Conservation (phyloP, 2,329 filamentous ascomycete species). For the Talaromyces atroroseus region DNA sequence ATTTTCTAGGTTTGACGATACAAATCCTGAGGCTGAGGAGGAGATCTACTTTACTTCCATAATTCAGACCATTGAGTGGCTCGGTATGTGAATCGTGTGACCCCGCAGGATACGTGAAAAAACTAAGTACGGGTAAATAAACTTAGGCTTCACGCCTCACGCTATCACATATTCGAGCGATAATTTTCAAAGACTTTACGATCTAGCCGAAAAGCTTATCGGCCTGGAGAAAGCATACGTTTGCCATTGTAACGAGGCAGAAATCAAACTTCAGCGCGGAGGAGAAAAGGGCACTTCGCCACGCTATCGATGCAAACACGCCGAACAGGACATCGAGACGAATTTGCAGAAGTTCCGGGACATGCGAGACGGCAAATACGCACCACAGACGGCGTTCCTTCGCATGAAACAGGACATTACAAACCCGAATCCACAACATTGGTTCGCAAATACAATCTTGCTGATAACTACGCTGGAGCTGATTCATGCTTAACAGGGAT, state of each 20-base stretch:
- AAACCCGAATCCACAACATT: conserved; percentile 87
- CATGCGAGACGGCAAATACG: conserved; percentile 90
- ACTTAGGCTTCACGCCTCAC: conserved; percentile 68
- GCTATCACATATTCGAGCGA: conserved; percentile 84
- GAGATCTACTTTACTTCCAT: conserved; percentile 84
- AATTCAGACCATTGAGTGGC: conserved; percentile 78
- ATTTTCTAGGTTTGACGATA: conserved; percentile 83
- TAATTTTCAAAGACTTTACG: conserved; percentile 82
- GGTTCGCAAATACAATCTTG: conserved; percentile 28
- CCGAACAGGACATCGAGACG: conserved; percentile 66
- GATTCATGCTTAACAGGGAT: conserved; percentile 55
- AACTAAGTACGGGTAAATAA: not conserved
- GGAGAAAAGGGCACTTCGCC: conserved; percentile 57
- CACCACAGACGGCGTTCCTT: conserved; percentile 74
- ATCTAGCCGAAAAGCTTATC: conserved; percentile 81
- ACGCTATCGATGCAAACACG: conserved; percentile 75
- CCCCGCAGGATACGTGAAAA: not conserved
- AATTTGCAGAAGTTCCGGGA: conserved; percentile 78
- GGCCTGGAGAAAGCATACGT: conserved; percentile 66
- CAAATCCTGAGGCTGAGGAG: conserved; percentile 89
- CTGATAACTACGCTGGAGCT: not conserved
- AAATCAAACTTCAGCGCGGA: conserved; percentile 82
- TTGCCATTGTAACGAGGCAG: conserved; percentile 73
- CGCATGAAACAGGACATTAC: conserved; percentile 85
- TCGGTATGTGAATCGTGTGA: conserved; percentile 5